Evolutionary conservation across 2,329 filamentous ascomycete species (phyloP).

Genomic region (Ophiostoma ulmi): DNA sequence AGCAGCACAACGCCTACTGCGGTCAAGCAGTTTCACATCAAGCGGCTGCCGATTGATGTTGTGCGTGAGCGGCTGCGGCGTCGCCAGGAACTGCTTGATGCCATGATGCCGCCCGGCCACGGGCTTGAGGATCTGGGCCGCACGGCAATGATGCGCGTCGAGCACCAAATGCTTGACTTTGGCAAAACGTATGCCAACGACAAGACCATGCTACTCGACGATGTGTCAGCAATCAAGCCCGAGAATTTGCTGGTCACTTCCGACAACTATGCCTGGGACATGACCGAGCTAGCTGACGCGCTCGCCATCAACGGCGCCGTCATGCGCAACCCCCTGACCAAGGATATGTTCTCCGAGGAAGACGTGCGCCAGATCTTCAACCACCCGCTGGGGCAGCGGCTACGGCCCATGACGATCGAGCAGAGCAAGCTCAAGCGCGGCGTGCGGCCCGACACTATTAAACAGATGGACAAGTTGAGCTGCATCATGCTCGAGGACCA

Average conservation of each 20-base stretch:
- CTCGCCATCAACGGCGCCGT: constrained; percentile 30
- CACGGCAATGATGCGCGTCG: constrained; percentile 24
- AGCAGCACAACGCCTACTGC: background rate
- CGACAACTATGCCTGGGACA: constrained; percentile 43
- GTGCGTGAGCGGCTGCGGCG: constrained; percentile 23
- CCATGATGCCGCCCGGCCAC: constrained; percentile 22
- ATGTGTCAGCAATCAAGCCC: constrained; percentile 22
- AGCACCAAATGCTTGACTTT: constrained; percentile 24
- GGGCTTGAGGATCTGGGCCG: constrained; percentile 19
- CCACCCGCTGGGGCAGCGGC: constrained; percentile 31
- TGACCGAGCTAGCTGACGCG: constrained; percentile 32
- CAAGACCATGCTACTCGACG: constrained; percentile 25
- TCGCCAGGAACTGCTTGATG: constrained; percentile 26
- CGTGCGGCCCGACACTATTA: constrained; percentile 30
- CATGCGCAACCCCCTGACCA: constrained; percentile 34
- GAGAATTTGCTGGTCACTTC: constrained; percentile 25
- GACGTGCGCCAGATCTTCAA: constrained; percentile 31
- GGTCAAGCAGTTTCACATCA: background rate
- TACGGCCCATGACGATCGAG: constrained; percentile 28
- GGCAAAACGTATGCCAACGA: constrained; percentile 26
- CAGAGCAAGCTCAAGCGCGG: constrained; percentile 30
- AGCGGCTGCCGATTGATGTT: constrained; percentile 15
- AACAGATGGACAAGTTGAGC: constrained; percentile 27
- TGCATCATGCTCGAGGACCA: constrained; percentile 29
- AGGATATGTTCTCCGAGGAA: constrained; percentile 30